Base-by-base conservation (phyloP, 2,329 filamentous ascomycete species). In the Cladobotryum mycophilum region DNA sequence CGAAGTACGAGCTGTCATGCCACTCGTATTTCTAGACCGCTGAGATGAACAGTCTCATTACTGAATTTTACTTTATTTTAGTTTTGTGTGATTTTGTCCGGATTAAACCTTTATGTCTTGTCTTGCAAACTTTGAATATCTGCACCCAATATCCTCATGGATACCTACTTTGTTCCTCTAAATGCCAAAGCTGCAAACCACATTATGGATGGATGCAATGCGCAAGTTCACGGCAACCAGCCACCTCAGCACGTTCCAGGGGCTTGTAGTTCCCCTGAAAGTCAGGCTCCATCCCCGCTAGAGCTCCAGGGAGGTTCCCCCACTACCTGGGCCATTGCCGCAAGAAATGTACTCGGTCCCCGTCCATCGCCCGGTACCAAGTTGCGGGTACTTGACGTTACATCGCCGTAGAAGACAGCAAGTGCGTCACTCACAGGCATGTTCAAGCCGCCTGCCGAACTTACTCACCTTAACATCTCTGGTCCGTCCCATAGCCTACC, bases 221-320 rank as follows among this genome's bases (percentile, higher is more conserved):
- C 25, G 25, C 25, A 30, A 30, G 25, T 11, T 11, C 25, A 30
- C 25, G 20, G 20, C 20, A 22, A 12, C 40, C 40, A 42, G 40
- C 40, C 40, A 42, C n/a, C n/a, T 13, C 18, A 42, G 25, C 50
- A 45, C 51, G 51, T 53, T 49, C 51, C 51, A 52, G 41, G 41
- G 41, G 46, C 41, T 45, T 34, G 20, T 34, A 20, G 41, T 49
- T 33, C 46, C 44, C 46, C 50, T 45, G 50, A 49, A 38, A 13
- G 45, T 38, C 20, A 34, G 36, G 38, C 42, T 49, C 37, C 35
- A 45, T 41, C 4, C 4, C 22, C 4, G 22, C 4, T 4, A 30
- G 25, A 6, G 30, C 30, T 18, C 14, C 20, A 20, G 41, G 33
- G 49, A 45, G 47, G 49, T 41, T 30, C 41, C 30, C 4, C 46